These are phyloP conservation scores for Backusella tarrabulga DNA, from an alignment of 192 early-diverging fungal genomes.

Conservation along the genomic window DNA sequence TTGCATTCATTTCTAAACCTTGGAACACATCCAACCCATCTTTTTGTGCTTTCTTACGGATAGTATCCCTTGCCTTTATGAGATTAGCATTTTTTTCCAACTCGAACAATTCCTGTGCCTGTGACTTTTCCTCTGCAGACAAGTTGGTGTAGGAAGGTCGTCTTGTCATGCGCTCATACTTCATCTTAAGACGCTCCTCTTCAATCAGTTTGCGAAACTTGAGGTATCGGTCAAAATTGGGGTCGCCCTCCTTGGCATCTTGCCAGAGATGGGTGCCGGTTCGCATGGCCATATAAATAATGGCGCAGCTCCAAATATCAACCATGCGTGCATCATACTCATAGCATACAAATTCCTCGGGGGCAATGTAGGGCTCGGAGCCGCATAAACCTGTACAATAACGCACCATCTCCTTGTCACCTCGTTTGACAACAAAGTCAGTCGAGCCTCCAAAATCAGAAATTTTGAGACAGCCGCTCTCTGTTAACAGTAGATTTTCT, in stretches of 20 bases:
- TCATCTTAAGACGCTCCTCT: conserved; percentile 22
- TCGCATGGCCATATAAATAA: conserved; percentile 39
- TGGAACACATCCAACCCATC: conserved; percentile 27
- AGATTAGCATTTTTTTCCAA: conserved; percentile 8
- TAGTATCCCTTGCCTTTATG: conserved; percentile 24
- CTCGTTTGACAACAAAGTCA: conserved; percentile 49
- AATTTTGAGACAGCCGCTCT: conserved; percentile 69
- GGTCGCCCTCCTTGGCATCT: conserved; percentile 25
- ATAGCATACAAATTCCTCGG: conserved; percentile 63
- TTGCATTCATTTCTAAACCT: conserved; percentile 24
- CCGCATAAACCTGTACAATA: conserved; percentile 68
- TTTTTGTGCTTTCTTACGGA: conserved; percentile 26
- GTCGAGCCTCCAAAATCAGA: conserved; percentile 83
- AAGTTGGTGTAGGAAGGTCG: neutral
- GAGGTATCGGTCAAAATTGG: conserved; percentile 30
- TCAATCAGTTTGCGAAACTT: conserved; percentile 23
- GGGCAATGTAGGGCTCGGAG: conserved; percentile 85
- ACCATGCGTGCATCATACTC: conserved; percentile 76
- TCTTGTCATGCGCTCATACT: neutral
- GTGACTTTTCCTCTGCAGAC: neutral
- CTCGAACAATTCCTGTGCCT: conserved; percentile 3
- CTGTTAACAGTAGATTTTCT: conserved; percentile 76
- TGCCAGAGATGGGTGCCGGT: conserved; percentile 32
- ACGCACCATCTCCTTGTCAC: neutral
- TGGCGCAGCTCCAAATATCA: conserved; percentile 37